Conservation (phyloP, 2,329 filamentous ascomycete species). For the Curvularia hawaiiensis region DNA sequence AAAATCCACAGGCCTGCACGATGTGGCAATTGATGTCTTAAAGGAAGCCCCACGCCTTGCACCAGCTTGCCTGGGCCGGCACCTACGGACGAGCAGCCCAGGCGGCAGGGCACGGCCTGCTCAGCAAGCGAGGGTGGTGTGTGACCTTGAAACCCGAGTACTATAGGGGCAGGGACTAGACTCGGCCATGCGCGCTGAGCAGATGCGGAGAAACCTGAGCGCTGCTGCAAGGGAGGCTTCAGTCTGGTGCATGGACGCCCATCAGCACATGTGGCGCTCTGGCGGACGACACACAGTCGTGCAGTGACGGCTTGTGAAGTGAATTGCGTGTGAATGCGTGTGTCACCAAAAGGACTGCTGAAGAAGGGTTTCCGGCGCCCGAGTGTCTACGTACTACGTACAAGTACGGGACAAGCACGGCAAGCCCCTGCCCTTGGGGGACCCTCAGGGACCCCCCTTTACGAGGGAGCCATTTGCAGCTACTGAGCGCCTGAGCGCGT, state of each 20-base stretch:
- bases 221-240: not conserved
- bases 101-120: slow-evolving; percentile 24
- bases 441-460: not conserved
- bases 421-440: not conserved
- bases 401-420: no score
- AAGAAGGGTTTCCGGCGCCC: no score
- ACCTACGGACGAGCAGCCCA: slow-evolving; percentile 17
- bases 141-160: slow-evolving; percentile 19
- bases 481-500: slow-evolving; percentile 13
- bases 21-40: slow-evolving; percentile 13
- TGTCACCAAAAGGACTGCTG: not conserved
- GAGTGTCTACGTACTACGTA: not conserved
- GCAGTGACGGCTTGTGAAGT: not conserved
- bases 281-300: not conserved
- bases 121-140: slow-evolving; percentile 18
- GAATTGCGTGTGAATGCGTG: not conserved
- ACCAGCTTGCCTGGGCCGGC: slow-evolving; percentile 19
- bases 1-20: slow-evolving; percentile 12
- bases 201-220: slow-evolving; percentile 2
- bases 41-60: slow-evolving; percentile 18
- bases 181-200: slow-evolving; percentile 4
- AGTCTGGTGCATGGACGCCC: slow-evolving; percentile 6
- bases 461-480: slow-evolving; percentile 5
- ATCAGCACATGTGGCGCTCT: slow-evolving; percentile 10
- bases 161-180: slow-evolving; percentile 16